Evolutionary conservation across 306 rosid species (phyloP), one percentile per base, ranked within the genome.

Genomic region (Malus orientalis): DNA sequence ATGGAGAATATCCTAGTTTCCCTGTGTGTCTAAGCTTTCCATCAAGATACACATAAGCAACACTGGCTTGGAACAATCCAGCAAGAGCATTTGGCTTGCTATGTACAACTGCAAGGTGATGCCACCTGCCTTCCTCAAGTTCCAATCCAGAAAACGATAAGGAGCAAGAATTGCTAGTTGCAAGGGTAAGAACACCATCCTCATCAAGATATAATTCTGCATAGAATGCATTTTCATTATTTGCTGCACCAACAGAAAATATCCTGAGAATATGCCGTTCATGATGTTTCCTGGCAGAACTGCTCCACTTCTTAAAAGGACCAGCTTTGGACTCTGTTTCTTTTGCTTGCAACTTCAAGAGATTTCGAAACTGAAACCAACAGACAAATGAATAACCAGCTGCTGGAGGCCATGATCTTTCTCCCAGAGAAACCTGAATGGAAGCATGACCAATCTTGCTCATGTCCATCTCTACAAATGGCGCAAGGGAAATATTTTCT

Each of bases 341-440:
- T 83, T 91, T 96, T 40, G 86, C 82, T 64, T 83, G 96, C 27
- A 90, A 77, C 83, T 89, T 91, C 74, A 91, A 84, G 71, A 96
- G 86, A 78, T 93, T 96, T 74, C 29, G 91, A 81, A 96, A 88
- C 84, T 96, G 98, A 79, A 96, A 96, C 99, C 99, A 96, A 67
- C 97, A 96, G 73, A 93, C 97, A 87, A 96, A 96, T 38, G 99
- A 96, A 87, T 96, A 96, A 83, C 99, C 99, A 85, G 96, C 98
- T 75, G 98, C 97, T 66, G 99, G 99, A 40, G 99, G 99, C 99
- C 99, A 96, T 57, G 99, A 96, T 82, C 99, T 89, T 88, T 96
- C 98, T 79, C 99, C 99, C 73, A 96, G 82, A 78, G 99, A 93
- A 79, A 96, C 99, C 88, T 96, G 99, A 87, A 96, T 86, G 62